These are phyloP conservation scores for Pichia phayaonensis DNA, from an alignment of 805 yeast genomes.

Conservation along the genomic window DNA sequence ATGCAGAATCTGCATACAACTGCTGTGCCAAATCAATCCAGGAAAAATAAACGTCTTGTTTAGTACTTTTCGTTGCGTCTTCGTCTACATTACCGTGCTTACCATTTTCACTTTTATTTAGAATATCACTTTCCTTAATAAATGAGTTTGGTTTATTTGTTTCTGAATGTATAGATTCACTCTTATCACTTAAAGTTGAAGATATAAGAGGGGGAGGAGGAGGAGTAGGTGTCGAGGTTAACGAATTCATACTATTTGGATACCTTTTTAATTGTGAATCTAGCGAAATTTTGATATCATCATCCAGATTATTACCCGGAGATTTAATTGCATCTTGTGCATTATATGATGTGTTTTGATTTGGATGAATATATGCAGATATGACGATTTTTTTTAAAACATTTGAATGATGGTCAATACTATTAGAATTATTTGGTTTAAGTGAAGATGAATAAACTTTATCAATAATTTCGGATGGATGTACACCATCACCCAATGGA, in stretches of 20 bases:
- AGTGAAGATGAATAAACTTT: conserved; percentile 5
- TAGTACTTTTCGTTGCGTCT: not conserved
- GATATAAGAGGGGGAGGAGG: not conserved
- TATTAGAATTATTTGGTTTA: conserved; percentile 15
- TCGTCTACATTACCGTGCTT: not conserved
- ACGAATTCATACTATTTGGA: not conserved
- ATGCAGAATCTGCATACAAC: conserved; percentile 31
- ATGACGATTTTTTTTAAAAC: conserved; percentile 1
- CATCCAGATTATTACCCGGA: not conserved
- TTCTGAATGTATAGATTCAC: not conserved
- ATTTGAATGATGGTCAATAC: conserved; percentile 12
- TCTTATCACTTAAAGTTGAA: not conserved
- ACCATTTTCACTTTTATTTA: not conserved
- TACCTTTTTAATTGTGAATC: not conserved
- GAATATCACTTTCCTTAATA: not conserved
- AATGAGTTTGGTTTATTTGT: not conserved
- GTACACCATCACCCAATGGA: conserved; percentile 22
- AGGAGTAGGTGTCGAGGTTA: not conserved
- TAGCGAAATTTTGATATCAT: not conserved
- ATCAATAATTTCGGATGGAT: conserved; percentile 25
- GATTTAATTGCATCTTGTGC: not conserved
- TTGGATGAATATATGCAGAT: conserved; percentile 7
- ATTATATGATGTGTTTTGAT: not conserved
- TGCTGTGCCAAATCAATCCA: conserved; percentile 33
- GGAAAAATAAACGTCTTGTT: conserved; percentile 26